Evolutionary conservation across 2,329 filamentous ascomycete genomes (phyloP).

Genomic region (Triangularia setosa): DNA sequence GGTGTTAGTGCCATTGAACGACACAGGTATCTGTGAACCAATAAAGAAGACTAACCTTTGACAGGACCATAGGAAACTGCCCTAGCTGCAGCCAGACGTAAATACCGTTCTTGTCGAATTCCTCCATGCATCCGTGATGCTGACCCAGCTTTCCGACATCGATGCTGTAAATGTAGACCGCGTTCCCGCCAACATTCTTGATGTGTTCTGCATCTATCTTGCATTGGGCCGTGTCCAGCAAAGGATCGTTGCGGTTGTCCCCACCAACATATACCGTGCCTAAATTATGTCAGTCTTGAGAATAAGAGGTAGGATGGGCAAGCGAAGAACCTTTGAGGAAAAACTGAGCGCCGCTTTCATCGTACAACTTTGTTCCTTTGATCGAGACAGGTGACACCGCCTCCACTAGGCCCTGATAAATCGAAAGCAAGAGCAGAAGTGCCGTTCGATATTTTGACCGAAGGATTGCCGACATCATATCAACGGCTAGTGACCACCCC

Average conservation of each 20-base stretch:
- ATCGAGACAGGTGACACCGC: conserved; percentile 11
- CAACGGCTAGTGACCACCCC: not conserved
- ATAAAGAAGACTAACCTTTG: not conserved
- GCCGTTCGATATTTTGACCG: not conserved
- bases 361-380: conserved; percentile 17
- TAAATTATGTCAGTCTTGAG: not conserved
- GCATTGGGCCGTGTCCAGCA: conserved; percentile 12
- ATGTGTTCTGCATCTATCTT: conserved; percentile 12
- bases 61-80: not conserved
- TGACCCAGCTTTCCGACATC: not conserved
- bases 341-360: conserved; percentile 15
- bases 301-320: not conserved
- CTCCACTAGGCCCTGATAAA: not conserved
- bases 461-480: not conserved
- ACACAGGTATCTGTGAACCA: not conserved
- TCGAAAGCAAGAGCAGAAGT: not conserved
- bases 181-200: conserved; percentile 9
- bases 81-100: conserved; percentile 16
- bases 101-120: conserved; percentile 15
- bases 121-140: conserved; percentile 14
- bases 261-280: conserved; percentile 9
- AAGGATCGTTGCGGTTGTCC: conserved; percentile 6
- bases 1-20: not conserved
- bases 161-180: conserved; percentile 14
- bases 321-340: conserved; percentile 15